phyloP scores from a whole-genome alignment of 768 basidiomycete species.

The Suillus clintonianus region DNA sequence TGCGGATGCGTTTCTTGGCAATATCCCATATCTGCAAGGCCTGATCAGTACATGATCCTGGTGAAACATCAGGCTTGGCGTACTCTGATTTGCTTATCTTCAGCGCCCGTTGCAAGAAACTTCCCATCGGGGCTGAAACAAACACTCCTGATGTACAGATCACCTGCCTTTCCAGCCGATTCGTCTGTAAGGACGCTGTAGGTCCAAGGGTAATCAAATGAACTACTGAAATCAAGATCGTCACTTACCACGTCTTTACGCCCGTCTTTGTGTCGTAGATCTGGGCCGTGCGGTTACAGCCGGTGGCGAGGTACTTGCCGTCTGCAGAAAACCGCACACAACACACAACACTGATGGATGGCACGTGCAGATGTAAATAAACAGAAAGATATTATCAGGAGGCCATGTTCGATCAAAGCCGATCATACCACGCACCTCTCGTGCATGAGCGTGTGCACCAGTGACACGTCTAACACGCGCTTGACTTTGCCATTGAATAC shows the following conservation, averaged over 20 bases:
- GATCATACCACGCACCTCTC: constrained; percentile 62
- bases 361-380: constrained; percentile 5
- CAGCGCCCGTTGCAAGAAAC: constrained; percentile 34
- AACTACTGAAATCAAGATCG: neutral
- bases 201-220: constrained; percentile 12
- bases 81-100: constrained; percentile 36
- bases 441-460: constrained; percentile 85
- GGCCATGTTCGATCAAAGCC: constrained; percentile 2
- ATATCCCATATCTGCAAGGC: constrained; percentile 26
- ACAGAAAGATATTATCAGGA: neutral
- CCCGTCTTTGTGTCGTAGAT: constrained; percentile 94
- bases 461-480: constrained; percentile 52
- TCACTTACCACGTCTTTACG: constrained; percentile 72
- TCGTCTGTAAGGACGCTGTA: constrained; percentile 78
- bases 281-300: constrained; percentile 91
- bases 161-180: constrained; percentile 66
- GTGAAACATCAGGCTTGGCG: constrained; percentile 6
- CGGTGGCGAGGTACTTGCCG: constrained; percentile 33
- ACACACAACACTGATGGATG: constrained; percentile 27
- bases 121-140: constrained; percentile 32
- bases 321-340: constrained; percentile 34
- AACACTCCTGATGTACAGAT: constrained; percentile 71
- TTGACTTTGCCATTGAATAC: constrained; percentile 51
- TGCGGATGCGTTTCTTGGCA: constrained; percentile 27
- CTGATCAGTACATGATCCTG: constrained; percentile 2